phyloP scores from a whole-genome alignment of 208 protist genomes.

The Porcisia deanei region DNA sequence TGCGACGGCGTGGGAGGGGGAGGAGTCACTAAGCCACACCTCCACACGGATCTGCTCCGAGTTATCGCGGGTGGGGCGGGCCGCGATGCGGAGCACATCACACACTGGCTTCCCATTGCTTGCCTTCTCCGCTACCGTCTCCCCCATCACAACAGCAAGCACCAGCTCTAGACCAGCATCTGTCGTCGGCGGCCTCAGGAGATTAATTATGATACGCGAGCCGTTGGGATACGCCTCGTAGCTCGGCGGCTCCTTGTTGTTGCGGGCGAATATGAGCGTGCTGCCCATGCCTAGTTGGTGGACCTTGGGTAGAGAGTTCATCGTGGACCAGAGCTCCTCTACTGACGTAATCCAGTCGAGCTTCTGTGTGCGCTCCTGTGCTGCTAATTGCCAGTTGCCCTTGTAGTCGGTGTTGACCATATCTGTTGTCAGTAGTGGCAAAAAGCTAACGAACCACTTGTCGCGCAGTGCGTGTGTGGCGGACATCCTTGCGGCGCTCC shows the following conservation, averaged over 20 bases:
- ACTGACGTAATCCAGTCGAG: conserved; percentile 87
- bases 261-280: conserved; percentile 82
- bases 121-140: conserved; percentile 57
- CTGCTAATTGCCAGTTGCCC: conserved; percentile 85
- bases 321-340: conserved; percentile 90
- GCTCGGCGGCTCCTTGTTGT: conserved; percentile 81
- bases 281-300: conserved; percentile 79
- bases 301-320: conserved; percentile 88
- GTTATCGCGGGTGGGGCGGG: conserved; percentile 62
- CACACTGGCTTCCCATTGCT: conserved; percentile 68
- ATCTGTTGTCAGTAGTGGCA: conserved; percentile 72
- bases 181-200: conserved; percentile 59
- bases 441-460: conserved; percentile 85
- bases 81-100: conserved; percentile 83
- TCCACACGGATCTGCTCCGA: conserved; percentile 76
- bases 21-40: conserved; percentile 84
- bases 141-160: conserved; percentile 73
- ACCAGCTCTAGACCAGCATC: conserved; percentile 72
- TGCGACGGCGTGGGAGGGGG: conserved; percentile 52
- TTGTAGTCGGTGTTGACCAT: conserved; percentile 78
- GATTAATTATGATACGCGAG: conserved; percentile 73
- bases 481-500: conserved; percentile 16
- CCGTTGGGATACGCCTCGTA: conserved; percentile 90
- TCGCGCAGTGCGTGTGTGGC: conserved; percentile 72
- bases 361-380: conserved; percentile 64